Base-by-base conservation (phyloP, 305 asterid species). In the Ajuga reptans region DNA sequence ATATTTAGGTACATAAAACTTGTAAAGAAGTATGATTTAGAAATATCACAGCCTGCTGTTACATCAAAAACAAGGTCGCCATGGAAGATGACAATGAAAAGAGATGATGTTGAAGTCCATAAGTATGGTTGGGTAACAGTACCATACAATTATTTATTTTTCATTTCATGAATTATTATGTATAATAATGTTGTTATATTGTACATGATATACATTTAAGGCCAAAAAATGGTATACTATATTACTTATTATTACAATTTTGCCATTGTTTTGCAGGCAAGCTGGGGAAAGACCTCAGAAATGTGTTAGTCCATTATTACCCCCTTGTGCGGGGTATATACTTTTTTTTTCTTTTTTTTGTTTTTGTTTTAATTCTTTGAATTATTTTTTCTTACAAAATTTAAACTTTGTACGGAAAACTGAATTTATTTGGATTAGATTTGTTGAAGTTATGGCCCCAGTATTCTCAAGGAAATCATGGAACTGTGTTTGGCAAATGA, bases 371-470 rank as follows among this genome's bases (percentile, higher is more conserved):
- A n/a, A n/a, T n/a, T n/a, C n/a, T n/a, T n/a, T n/a, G n/a, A n/a
- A n/a, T n/a, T n/a, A n/a, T n/a, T n/a, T n/a, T n/a, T n/a, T n/a
- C n/a, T n/a, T n/a, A n/a, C n/a, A n/a, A n/a, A n/a, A n/a, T n/a
- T n/a, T n/a, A n/a, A n/a, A n/a, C n/a, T n/a, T n/a, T n/a, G n/a
- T n/a, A n/a, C n/a, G n/a, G n/a, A n/a, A n/a, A n/a, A n/a, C n/a
- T n/a, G n/a, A n/a, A n/a, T n/a, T n/a, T n/a, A 21, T 21, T 21
- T 21, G 27, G 18, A 12, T 36, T 66, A 84, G 88, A 15, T 81
- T 84, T 84, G 80, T 84, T 54, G 88, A 84, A 59, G 78, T 84
- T 12, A 84, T 84, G 88, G 88, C 86, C 24, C 88, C 88, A 21
- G 88, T 84, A 9, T 84, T 81, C 72, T 79, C 86, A 43, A 76